Evolutionary conservation across 2,329 filamentous ascomycete species (phyloP), one percentile per base, ranked within the genome.

Genomic region (Aspergillus aculeatinus): DNA sequence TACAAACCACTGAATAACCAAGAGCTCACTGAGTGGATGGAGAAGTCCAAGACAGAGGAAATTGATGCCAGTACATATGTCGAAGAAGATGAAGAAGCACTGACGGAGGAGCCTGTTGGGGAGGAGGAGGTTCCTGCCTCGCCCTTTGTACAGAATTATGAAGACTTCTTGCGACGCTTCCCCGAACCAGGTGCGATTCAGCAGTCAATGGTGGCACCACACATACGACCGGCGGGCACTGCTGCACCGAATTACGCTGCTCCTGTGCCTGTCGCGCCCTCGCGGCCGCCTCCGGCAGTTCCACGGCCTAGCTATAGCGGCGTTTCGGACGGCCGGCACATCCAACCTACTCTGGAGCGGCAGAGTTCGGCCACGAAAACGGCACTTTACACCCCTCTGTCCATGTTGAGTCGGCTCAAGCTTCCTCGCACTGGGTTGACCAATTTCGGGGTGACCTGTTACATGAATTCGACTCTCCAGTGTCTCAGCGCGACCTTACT

Each of bases 401-500:
- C 75, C 48, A 68, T 78, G 51, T 72, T 80, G 52, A 77, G 78
- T 60, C 73, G 77, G 14, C 76, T 80, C 29, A 78, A 78, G 74
- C 80, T 86, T 67, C 83, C 87, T n/a, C 80, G 81, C 39, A 89
- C 91, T 11, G 93, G 94, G 0, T 82, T 97, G 12, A 79, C 87
- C 60, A 97, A 97, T 67, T 90, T 92, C 47, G 86, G 87, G 1
- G 88, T 89, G 51, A 93, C 90, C 65, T 97, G 94, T 73, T 97
- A 96, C 72, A 92, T 95, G 81, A 97, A 96, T 75, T 89, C 91
- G n/a, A 88, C 89, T 0, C 81, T 98, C 27, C 94, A 98, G 75
- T 90, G 89, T 61, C 79, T 97, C 19, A 89, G 90, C 60, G 89
- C 88, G 1, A 94, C 92, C 0, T 78, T 82, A 9, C 79, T 82